These are phyloP conservation scores for Myriangium duriaei DNA, from an alignment of 2,329 filamentous ascomycete species.

Conservation along the genomic window DNA sequence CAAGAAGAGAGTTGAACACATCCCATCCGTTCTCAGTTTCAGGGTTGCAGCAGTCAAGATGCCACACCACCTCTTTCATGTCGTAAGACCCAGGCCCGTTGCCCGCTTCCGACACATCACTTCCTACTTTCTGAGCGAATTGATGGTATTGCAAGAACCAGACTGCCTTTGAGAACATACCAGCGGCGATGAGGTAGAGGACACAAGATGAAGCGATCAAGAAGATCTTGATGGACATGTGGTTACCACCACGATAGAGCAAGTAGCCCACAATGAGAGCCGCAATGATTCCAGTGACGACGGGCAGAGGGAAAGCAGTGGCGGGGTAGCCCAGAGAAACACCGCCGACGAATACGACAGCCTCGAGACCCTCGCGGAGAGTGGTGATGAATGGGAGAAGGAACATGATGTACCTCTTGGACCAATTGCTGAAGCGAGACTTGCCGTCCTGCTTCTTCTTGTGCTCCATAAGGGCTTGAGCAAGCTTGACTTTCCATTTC, in stretches of 20 bases:
- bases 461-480: slow-evolving; percentile 48
- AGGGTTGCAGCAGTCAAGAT: slow-evolving; percentile 74
- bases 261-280: slow-evolving; percentile 57
- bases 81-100: slow-evolving; percentile 66
- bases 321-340: slow-evolving; percentile 68
- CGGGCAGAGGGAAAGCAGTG: slow-evolving; percentile 63
- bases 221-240: slow-evolving; percentile 60
- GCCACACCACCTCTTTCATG: slow-evolving; percentile 67
- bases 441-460: slow-evolving; percentile 31
- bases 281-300: slow-evolving; percentile 56
- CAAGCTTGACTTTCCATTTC: slow-evolving; percentile 78
- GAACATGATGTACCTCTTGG: slow-evolving; percentile 77
- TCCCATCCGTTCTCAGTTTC: slow-evolving; percentile 67
- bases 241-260: slow-evolving; percentile 59
- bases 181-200: slow-evolving; percentile 72
- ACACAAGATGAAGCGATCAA: slow-evolving; percentile 72
- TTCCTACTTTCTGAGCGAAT: slow-evolving; percentile 54
- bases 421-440: slow-evolving; percentile 47
- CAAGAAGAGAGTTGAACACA: slow-evolving; percentile 73
- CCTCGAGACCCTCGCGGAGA: slow-evolving; percentile 75
- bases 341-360: slow-evolving; percentile 74
- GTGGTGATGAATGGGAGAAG: slow-evolving; percentile 76
- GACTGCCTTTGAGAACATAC: slow-evolving; percentile 64
- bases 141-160: slow-evolving; percentile 60
- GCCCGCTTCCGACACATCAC: slow-evolving; percentile 50